Evolutionary conservation across 2,329 filamentous ascomycete genomes (phyloP).

Genomic region (Sporothrix sp.): DNA sequence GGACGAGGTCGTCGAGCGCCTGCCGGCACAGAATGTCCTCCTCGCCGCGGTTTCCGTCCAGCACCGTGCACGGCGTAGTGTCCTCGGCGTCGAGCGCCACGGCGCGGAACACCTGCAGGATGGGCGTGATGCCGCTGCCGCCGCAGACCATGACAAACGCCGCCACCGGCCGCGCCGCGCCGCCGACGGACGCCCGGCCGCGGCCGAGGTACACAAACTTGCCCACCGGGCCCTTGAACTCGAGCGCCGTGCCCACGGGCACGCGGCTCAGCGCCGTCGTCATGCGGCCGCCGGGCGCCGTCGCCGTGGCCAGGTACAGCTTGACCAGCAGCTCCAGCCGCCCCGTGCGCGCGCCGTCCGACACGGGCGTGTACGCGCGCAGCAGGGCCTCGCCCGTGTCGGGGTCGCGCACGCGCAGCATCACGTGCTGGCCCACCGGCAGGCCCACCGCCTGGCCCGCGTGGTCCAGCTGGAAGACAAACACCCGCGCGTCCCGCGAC

Average conservation of each 20-base stretch:
- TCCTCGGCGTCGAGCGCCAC: conserved; percentile 58
- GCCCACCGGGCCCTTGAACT: conserved; percentile 82
- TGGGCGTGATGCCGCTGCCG: conserved; percentile 85
- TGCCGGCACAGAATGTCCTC: conserved; percentile 73
- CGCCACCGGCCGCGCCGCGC: conserved; percentile 49
- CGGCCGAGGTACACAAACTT: conserved; percentile 70
- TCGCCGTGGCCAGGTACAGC: conserved; percentile 52
- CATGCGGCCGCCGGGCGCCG: conserved; percentile 63
- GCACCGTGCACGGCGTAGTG: conserved; percentile 56
- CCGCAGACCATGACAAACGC: conserved; percentile 76
- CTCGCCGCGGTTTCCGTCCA: conserved; percentile 68
- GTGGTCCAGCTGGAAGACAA: conserved; percentile 70
- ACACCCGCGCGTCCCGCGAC: conserved; percentile 71
- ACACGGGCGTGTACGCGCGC: conserved; percentile 79
- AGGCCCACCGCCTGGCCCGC: conserved; percentile 61
- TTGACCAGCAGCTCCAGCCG: conserved; percentile 70
- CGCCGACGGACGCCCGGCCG: conserved; percentile 60
- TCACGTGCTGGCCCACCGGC: conserved; percentile 76
- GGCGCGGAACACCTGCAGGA: conserved; percentile 72
- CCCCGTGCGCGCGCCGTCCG: conserved; percentile 49
- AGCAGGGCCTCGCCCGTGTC: conserved; percentile 64
- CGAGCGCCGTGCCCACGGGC: conserved; percentile 60
- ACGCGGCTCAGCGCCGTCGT: conserved; percentile 67
- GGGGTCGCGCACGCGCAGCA: conserved; percentile 70
- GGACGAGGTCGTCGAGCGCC: conserved; percentile 41